These are phyloP conservation scores for Aspergillus sp. DNA, from an alignment of 2,329 filamentous ascomycete genomes.

Conservation along the genomic window DNA sequence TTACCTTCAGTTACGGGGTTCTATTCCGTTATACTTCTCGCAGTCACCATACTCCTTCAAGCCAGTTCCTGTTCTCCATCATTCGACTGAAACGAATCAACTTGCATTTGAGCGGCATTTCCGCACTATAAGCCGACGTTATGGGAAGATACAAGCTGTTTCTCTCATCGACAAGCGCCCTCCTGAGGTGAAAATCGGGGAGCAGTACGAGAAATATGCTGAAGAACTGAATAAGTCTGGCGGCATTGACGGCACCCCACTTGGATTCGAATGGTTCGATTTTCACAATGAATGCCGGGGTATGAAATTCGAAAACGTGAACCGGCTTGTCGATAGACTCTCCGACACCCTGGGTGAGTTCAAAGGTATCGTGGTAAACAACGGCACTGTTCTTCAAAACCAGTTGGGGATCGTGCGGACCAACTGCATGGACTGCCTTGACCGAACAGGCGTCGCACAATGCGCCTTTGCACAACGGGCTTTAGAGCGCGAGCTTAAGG, in stretches of 20 bases:
- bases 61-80: conserved; percentile 77
- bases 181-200: conserved; percentile 75
- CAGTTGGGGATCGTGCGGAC: conserved; percentile 83
- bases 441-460: conserved; percentile 94
- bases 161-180: conserved; percentile 88
- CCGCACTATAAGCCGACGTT: conserved; percentile 63
- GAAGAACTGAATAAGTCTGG: conserved; percentile 65
- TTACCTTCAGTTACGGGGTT: conserved; percentile 84
- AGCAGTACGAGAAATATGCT: conserved; percentile 70
- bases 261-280: conserved; percentile 94
- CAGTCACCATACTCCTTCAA: conserved; percentile 94
- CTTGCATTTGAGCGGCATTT: conserved; percentile 80
- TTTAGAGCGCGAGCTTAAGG: conserved; percentile 74
- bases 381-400: conserved; percentile 41
- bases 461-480: conserved; percentile 84
- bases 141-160: conserved; percentile 75
- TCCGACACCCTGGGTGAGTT: conserved; percentile 66
- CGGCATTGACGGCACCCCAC: conserved; percentile 49
- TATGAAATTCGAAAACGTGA: conserved; percentile 98
- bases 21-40: conserved; percentile 92
- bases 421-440: conserved; percentile 98
- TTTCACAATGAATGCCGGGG: conserved; percentile 90
- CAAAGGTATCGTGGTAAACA: conserved; percentile 66
- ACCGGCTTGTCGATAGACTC: conserved; percentile 70
- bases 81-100: conserved; percentile 76